Evolutionary conservation across 2,329 filamentous ascomycete genomes (phyloP).

Genomic region (Fusarium continuum): DNA sequence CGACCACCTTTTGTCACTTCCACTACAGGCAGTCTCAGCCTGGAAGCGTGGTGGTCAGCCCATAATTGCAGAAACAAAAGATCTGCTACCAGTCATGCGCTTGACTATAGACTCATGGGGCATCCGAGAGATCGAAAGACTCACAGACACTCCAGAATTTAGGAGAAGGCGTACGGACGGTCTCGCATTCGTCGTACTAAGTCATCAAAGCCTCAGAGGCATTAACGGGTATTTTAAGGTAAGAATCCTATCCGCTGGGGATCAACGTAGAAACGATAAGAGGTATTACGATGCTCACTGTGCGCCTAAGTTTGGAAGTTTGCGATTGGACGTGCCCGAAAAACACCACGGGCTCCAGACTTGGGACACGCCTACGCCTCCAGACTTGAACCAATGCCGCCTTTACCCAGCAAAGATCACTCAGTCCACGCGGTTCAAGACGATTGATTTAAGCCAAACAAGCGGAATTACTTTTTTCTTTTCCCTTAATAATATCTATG

Average conservation of each 20-base stretch:
- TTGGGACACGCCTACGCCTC: constrained; percentile 29
- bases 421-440: constrained; percentile 15
- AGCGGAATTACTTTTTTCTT: constrained; percentile 22
- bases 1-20: constrained; percentile 13
- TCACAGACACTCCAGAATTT: constrained; percentile 9
- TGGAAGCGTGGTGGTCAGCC: constrained; percentile 15
- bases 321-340: constrained; percentile 15
- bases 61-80: neutral
- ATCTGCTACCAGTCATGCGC: constrained; percentile 8
- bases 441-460: constrained; percentile 6
- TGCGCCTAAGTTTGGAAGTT: constrained; percentile 4
- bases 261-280: too few relatives aligned
- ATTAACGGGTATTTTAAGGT: constrained; percentile 23
- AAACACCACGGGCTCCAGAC: constrained; percentile 4
- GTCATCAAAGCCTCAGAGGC: neutral
- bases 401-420: constrained; percentile 2
- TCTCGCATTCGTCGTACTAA: constrained; percentile 9
- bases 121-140: constrained; percentile 18
- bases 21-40: neutral
- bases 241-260: neutral
- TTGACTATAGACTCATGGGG: constrained; percentile 28
- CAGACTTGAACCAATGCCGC: constrained; percentile 7
- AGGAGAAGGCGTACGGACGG: constrained; percentile 5
- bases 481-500: constrained; percentile 5
- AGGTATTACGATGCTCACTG: too few relatives aligned